Evolutionary conservation across 441 rosid genomes (phyloP), one percentile per base, ranked within the genome.

Genomic region (Pelargonium fulgidum): DNA sequence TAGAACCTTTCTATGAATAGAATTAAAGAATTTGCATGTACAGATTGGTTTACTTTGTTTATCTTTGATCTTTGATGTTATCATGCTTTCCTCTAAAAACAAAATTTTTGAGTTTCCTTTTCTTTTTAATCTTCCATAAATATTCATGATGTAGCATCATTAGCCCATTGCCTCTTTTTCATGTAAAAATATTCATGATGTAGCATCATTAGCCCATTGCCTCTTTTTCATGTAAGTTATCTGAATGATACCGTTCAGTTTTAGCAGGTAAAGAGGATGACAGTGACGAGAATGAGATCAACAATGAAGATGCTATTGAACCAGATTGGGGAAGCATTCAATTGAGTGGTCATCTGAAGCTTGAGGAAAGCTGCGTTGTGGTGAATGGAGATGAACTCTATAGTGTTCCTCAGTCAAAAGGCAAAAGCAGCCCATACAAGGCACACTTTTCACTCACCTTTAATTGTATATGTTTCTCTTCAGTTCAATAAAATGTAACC

Each of bases 321-420:
- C 72, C 75, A 65, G 83, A 74, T 11, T 11, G 50, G 16, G 76
- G 78, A 76, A 68, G 68, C 68, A 66, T 82, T 29, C 75, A 83
- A 67, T 69, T 56, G 44, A 66, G 74, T 58, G 75, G 71, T 68
- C 75, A 71, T 73, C 62, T 70, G 64, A 74, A 77, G 71, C 81
- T 84, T 19, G 93, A 89, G 71, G 93, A 86, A 72, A 82, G 84
- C 41, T 89, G 97, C 76, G 76, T 91, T 36, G 39, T 89, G 44
- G 86, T 89, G 54, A 81, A 79, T 26, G 75, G 77, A 74, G 88
- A 81, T 76, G 93, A 84, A 48, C 69, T 81, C 20, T 79, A 68
- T 47, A 74, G 77, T 77, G 70, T 77, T 66, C 72, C 81, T 72
- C 70, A 56, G 62, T 17, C 62, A 56, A 17, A 56, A 70, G 77